These are phyloP conservation scores for Pseudocercospora fuligena DNA, from an alignment of 2,329 filamentous ascomycete genomes.

Conservation along the genomic window DNA sequence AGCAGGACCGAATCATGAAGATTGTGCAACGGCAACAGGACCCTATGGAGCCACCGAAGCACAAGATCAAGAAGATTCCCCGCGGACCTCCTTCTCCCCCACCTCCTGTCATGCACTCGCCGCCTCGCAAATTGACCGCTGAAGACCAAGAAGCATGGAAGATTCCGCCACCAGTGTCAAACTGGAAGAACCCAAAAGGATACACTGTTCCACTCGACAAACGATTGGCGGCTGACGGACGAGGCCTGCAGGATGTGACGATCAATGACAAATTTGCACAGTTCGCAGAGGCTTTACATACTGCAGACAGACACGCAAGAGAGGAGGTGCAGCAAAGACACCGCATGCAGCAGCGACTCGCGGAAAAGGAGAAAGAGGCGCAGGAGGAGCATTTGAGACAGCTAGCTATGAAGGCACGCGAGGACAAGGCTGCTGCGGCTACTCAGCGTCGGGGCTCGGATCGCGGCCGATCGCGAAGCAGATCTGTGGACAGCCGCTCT, in stretches of 20 bases:
- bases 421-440: constrained; percentile 61
- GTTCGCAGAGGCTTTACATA: constrained; percentile 91
- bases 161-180: constrained; percentile 86
- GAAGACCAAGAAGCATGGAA: constrained; percentile 98
- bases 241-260: constrained; percentile 87
- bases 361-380: constrained; percentile 92
- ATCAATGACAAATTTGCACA: constrained; percentile 99
- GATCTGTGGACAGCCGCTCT: constrained; percentile 39
- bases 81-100: constrained; percentile 90
- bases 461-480: constrained; percentile 37
- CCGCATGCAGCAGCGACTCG: constrained; percentile 92
- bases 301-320: constrained; percentile 89
- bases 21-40: constrained; percentile 94
- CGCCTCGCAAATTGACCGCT: constrained; percentile 90
- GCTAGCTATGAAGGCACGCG: constrained; percentile 87
- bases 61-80: constrained; percentile 98
- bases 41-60: constrained; percentile 96
- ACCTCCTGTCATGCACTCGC: constrained; percentile 92
- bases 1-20: constrained; percentile 97
- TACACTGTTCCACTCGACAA: constrained; percentile 97
- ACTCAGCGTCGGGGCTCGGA: constrained; percentile 51
- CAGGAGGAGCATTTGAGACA: constrained; percentile 91
- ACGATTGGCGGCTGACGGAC: constrained; percentile 88
- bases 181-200: constrained; percentile 99
- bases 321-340: constrained; percentile 93